Base-by-base conservation (phyloP, 805 yeast genomes). In the Spathaspora arborariae region DNA sequence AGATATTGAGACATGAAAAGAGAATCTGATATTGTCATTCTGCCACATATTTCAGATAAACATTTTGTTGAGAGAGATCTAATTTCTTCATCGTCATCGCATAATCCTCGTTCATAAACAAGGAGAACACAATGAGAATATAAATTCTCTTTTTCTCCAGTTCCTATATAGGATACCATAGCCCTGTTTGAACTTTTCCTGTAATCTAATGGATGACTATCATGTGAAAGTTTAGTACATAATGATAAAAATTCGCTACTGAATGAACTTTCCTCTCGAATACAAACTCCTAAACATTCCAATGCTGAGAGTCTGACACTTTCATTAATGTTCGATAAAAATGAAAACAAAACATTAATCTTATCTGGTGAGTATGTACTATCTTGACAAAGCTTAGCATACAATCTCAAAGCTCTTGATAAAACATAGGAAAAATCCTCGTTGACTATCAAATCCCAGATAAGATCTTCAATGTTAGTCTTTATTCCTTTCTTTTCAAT, bases 51-150 rank as follows among this genome's bases (percentile, higher is more conserved):
- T 3, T 48, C 33, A 2, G 72, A 58, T 15, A 82, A 58, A 45
- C 68, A 69, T 1, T 52, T 40, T 0, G 87, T 69, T 0, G 87
- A 76, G 2, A 54, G 15, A 1, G 64, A 62, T 47, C 95, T 68
- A 5, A 86, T 64, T 11, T 74, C 80, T 10, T 72, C 79, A 53
- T 85, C 92, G 55, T 88, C 96, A 61, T 88, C 96, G 44, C 65
- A 64, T 20, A 84, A 57, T 6, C 51, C 51, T 16, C 41, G 35
- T 44, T 47, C 45, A 24, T 36, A 47, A 27, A 33, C 37, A 21
- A 47, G 35, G 40, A 42, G 20, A 5, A 47, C 13, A 34, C 45
- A 39, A 6, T 20, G 15, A 24, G 21, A 20, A 20, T 41, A 46
- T n/a, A 35, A n/a, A 26, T 37, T 5, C 15, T 46, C 49, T 18